Base-by-base conservation (phyloP, 2,329 filamentous ascomycete genomes). In the Aureobasidium namibiae region DNA sequence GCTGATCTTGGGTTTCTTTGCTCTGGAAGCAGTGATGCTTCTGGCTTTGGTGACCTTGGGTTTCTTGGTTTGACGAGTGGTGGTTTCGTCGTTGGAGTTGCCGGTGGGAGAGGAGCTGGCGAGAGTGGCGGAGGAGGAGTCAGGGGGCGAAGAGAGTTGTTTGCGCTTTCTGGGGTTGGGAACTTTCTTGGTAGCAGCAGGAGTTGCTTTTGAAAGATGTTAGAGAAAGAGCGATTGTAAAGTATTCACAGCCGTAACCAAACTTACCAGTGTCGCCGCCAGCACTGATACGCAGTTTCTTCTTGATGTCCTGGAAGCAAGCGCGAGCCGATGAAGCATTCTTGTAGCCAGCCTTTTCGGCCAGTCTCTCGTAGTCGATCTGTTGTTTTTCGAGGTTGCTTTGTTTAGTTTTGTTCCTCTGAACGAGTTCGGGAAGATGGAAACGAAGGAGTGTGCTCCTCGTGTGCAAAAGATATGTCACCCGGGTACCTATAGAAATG, bases 301-400 rank as follows among this genome's bases (percentile, higher is more conserved):
- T 72, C 59, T 69, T 75, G 11, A 73, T 67, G 11, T 66, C 67
- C 36, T 65, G 63, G 62, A 72, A 77, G 16, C 68, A 61, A n/a
- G 70, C 67, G 14, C 63, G 65, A 3, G 74, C 75, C 1, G 72
- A 70, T 8, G 60, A 59, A 1, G 61, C 63, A 56, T 72, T 75
- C 60, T 73, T 74, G 61, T 74, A 72, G 21, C 70, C 69, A 13
- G 67, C 68, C 31, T 64, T 66, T 11, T 63, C 58, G 23, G 75
- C 73, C 10, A 78, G 63, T 24, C 68, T 73, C 0, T 69, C 65
- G 60, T 69, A 72, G 64, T 78, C 74, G 26, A 75, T 60, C 74
- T 76, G 60, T 23, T 24, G 24, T 29, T 29, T 29, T 29, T 29
- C 26, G 26, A 29, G 9, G 26, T 29, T 29, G 26, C 4, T 29